Conservation (phyloP, 345 rosid genomes). For the Passiflora organensis region DNA sequence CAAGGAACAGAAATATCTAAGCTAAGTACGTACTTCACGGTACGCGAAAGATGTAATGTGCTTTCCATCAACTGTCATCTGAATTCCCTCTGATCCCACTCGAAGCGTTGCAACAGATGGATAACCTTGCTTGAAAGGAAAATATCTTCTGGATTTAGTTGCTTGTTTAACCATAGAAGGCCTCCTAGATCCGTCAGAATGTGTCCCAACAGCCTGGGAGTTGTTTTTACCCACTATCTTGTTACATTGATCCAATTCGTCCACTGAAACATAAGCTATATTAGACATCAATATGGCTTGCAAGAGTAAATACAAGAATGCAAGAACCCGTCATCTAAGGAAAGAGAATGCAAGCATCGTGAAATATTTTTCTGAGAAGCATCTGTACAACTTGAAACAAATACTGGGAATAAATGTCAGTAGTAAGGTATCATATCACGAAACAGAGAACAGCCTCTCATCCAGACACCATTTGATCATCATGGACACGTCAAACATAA, state of each 20-base stretch:
- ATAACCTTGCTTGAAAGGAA: constrained; percentile 83
- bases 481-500: no score
- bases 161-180: constrained; percentile 8
- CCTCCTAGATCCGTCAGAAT: constrained; percentile 12
- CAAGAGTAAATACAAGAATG: no score
- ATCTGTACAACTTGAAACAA: not conserved
- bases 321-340: not conserved
- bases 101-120: constrained; percentile 86
- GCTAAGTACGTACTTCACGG: constrained; percentile 63
- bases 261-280: constrained; percentile 41
- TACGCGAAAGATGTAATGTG: constrained; percentile 90
- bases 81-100: constrained; percentile 88
- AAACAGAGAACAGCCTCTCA: no score
- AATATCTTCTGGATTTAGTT: constrained; percentile 43
- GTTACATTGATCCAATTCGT: constrained; percentile 84
- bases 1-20: not conserved
- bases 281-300: not conserved
- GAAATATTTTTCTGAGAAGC: not conserved
- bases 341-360: not conserved
- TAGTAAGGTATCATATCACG: no score
- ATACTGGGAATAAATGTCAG: not conserved
- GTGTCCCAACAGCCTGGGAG: constrained; percentile 18
- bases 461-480: no score
- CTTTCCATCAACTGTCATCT: constrained; percentile 95
- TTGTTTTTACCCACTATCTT: constrained; percentile 72